phyloP scores from a whole-genome alignment of 305 asterid genomes.

The Ilex paraguariensis region DNA sequence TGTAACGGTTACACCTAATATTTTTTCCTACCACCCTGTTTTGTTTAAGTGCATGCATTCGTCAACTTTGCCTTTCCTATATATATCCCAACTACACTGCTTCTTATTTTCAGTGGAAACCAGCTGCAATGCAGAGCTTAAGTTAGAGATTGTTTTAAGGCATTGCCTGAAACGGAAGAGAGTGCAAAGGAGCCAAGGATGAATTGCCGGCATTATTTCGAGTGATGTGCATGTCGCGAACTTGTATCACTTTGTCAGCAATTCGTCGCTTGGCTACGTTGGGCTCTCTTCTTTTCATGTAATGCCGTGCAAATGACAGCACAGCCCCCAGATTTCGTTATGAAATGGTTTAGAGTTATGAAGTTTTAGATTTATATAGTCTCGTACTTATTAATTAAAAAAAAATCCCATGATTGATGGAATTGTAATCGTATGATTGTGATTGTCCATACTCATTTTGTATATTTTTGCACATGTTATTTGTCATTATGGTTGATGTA shows the following conservation, averaged over 20 bases:
- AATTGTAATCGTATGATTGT: too few species aligned
- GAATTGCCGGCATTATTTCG: neutral
- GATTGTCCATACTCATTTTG: too few species aligned
- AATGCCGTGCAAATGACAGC: neutral
- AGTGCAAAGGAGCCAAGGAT: neutral
- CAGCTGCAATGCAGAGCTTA: neutral
- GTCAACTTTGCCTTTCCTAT: neutral
- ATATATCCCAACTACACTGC: neutral
- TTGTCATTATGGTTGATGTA: too few species aligned
- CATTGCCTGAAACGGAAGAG: neutral
- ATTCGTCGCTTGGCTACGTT: neutral
- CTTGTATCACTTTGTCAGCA: neutral
- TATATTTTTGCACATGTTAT: too few species aligned
- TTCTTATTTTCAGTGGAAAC: neutral
- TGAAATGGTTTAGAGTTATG: too few species aligned
- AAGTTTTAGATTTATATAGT: too few species aligned
- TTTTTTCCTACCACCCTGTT: too few species aligned
- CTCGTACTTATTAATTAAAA: too few species aligned
- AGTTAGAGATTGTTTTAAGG: neutral
- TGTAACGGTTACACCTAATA: too few species aligned
- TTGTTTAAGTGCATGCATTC: too few species aligned
- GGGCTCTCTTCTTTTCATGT: conserved; percentile 1
- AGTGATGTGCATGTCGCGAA: neutral
- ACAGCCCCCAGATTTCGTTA: too few species aligned
- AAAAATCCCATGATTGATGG: too few species aligned